phyloP scores from a whole-genome alignment of 768 basidiomycete species.

The Pleurotus platypus region DNA sequence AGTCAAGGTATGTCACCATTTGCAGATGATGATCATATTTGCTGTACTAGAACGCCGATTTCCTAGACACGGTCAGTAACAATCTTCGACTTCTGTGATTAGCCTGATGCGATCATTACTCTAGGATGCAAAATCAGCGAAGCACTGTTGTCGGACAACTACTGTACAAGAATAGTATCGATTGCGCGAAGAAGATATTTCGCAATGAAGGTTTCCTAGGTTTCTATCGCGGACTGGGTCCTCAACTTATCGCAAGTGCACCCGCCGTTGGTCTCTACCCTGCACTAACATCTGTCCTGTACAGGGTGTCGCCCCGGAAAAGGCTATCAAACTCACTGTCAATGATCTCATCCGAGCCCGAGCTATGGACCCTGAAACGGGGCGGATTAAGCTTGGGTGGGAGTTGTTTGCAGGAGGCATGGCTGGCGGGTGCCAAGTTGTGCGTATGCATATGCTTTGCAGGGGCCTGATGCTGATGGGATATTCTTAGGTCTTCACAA shows the following conservation, averaged over 20 bases:
- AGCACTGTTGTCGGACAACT: constrained; percentile 95
- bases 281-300: not conserved
- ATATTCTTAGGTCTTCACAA: constrained; percentile 81
- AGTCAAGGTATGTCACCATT: constrained; percentile 67
- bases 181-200: constrained; percentile 92
- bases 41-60: constrained; percentile 1
- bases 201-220: constrained; percentile 90
- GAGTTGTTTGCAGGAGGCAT: constrained; percentile 89
- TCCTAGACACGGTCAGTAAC: constrained; percentile 54
- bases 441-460: constrained; percentile 38
- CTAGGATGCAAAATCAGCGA: constrained; percentile 95
- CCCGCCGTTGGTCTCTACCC: not conserved
- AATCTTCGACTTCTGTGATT: not conserved
- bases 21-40: not conserved
- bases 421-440: constrained; percentile 98
- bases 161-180: constrained; percentile 93
- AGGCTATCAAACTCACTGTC: constrained; percentile 97
- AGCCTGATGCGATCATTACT: not conserved
- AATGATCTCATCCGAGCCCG: constrained; percentile 86
- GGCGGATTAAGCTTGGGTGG: constrained; percentile 87
- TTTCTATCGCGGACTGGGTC: constrained; percentile 96
- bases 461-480: constrained; percentile 4
- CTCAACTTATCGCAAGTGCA: constrained; percentile 80
- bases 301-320: constrained; percentile 93
- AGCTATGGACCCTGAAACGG: constrained; percentile 93